Conservation (phyloP, 1,139 yeast species). For the Lizanozyma gosingica region DNA sequence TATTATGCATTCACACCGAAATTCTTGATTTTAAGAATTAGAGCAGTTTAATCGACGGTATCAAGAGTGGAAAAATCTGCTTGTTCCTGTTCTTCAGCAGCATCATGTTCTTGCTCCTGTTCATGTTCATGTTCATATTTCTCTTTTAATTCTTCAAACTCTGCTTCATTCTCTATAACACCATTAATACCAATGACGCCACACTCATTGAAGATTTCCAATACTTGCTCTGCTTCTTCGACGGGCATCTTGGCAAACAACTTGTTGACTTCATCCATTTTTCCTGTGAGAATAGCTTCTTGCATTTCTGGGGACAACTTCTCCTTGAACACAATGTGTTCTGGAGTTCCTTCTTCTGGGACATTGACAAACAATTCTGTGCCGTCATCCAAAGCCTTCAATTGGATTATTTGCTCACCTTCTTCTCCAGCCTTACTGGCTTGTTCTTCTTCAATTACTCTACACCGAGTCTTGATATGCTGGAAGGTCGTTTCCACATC, state of each 20-base stretch:
- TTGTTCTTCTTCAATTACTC: slow-evolving; percentile 38
- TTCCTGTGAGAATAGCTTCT: slow-evolving; percentile 62
- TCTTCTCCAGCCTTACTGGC: slow-evolving; percentile 19
- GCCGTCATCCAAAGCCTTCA: slow-evolving; percentile 80
- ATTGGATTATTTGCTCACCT: slow-evolving; percentile 75
- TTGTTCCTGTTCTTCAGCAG: neutral
- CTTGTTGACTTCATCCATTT: slow-evolving; percentile 72
- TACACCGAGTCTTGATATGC: slow-evolving; percentile 72
- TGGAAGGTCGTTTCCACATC: slow-evolving; percentile 65
- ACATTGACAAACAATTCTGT: slow-evolving; percentile 65
- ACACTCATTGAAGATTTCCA: slow-evolving; percentile 69
- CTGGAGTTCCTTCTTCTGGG: slow-evolving; percentile 47
- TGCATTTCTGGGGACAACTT: slow-evolving; percentile 59
- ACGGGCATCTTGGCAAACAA: slow-evolving; percentile 72
- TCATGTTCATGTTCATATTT: slow-evolving; percentile 22
- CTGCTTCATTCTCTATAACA: slow-evolving; percentile 63
- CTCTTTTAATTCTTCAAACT: slow-evolving; percentile 47
- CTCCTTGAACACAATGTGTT: slow-evolving; percentile 39
- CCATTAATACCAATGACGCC: slow-evolving; percentile 81
- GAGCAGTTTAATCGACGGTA: neutral
- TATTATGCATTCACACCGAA: too few relatives aligned
- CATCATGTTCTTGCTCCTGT: slow-evolving; percentile 2
- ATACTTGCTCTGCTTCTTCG: slow-evolving; percentile 70
- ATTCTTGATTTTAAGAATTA: too few relatives aligned
- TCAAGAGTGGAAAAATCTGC: neutral